These are phyloP conservation scores for Periconia macrospinosa DNA, from an alignment of 2,329 filamentous ascomycete genomes.

Conservation along the genomic window DNA sequence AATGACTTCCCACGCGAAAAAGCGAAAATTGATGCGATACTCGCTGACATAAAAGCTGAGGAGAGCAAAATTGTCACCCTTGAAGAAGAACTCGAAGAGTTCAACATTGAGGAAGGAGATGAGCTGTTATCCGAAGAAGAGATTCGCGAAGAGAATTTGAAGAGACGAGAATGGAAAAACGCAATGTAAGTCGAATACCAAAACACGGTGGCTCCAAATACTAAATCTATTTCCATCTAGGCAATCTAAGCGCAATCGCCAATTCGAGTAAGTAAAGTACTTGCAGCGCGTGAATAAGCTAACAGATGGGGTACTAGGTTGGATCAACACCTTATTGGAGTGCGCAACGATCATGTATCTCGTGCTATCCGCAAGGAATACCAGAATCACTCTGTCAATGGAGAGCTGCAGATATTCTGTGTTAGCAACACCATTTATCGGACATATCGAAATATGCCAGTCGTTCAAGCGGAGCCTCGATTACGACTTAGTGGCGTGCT, in stretches of 20 bases:
- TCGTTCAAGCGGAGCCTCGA: constrained; percentile 26
- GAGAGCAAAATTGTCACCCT: constrained; percentile 6
- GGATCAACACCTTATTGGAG: constrained; percentile 39
- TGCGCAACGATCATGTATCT: constrained; percentile 44
- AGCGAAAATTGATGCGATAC: constrained; percentile 12
- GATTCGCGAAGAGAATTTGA: constrained; percentile 21
- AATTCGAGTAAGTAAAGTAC: constrained; percentile 17
- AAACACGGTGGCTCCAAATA: background rate
- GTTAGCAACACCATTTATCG: constrained; percentile 51
- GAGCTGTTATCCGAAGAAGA: constrained; percentile 22
- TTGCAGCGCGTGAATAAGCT: background rate
- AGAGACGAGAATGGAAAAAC: constrained; percentile 3
- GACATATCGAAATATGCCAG: constrained; percentile 34
- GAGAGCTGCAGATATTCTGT: constrained; percentile 45
- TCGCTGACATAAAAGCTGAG: constrained; percentile 5
- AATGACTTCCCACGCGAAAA: constrained; percentile 14
- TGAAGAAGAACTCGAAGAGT: constrained; percentile 13
- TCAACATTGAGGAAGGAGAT: constrained; percentile 1
- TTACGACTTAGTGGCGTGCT: constrained; percentile 50
- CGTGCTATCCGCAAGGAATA: constrained; percentile 35
- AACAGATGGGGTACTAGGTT: constrained; percentile 22
- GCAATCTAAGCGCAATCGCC: constrained; percentile 9
- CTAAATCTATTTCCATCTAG: background rate
- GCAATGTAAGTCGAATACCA: constrained; percentile 8
- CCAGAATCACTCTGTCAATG: constrained; percentile 16